Evolutionary conservation across 169 alveolate species (phyloP), one percentile per base, ranked within the genome.

Genomic region (Cryptosporidium sp.): DNA sequence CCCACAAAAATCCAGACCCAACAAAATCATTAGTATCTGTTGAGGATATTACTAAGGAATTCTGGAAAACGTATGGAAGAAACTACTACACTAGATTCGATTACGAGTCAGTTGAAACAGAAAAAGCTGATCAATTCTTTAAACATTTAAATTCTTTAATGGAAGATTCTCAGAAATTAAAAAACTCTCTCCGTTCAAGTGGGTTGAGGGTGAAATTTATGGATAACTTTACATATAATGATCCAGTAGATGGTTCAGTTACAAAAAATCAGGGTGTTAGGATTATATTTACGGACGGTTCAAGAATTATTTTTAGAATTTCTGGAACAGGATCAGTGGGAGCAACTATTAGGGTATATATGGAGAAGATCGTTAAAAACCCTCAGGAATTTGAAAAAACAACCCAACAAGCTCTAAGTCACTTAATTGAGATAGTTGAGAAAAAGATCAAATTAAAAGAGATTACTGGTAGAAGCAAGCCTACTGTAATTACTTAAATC

Each of bases 311-410:
- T 9, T 96, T 95, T 85, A 94, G 98, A 86, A 93, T 96, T 18
- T 94, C 97, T 52, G 98, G 99, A 7, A 86, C 97, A 94, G 92
- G 98, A 18, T 91, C 94, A 94, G 86, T 94, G 95, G 98, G 98
- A 31, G 98, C 98, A 1, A 97, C 99, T 52, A 94, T 97, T 51
- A 95, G 99, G 84, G 84, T 97, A 69, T 97, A 97, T 91, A 94
- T 96, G 80, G 99, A 97, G 91, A 91, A 94, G 87, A 95, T 93
- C 75, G 95, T 92, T 31, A 69, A 71, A 72, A 92, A 93, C 52
- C 26, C 60, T 21, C 35, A 56, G 3, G 48, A 72, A 69, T 42
- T 85, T 37, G 68, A 67, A 31, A 51, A 73, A 18, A 42, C 70
- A 21, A 67, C 58, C 26, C 31, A 73, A 18, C 58, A 72, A n/a